Base-by-base conservation (phyloP, 495 filamentous ascomycete species). In the Penicillium macrosclerotiorum region DNA sequence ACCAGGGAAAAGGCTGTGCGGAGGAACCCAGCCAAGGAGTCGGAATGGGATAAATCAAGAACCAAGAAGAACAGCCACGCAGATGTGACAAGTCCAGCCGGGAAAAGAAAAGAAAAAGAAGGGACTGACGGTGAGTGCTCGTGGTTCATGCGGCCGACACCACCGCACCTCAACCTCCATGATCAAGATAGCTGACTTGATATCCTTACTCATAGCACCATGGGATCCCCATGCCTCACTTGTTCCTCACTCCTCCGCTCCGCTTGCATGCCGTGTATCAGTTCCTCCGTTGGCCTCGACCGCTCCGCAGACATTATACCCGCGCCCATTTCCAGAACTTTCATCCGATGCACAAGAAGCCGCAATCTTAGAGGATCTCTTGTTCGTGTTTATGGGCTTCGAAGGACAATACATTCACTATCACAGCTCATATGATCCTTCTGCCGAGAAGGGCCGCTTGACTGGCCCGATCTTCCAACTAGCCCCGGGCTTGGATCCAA, bases 341-440 rank as follows among this genome's bases (percentile, higher is more conserved):
- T 79, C 86, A 2, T 67, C 89, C 16, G 85, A 93, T 46, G 80
- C 74, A 6, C 93, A 98, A 60, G 93, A 98, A 66, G 77, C 79
- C 8, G 86, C 82, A 3, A 85, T 97, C 8, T 68, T 97, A 38
- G 91, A 96, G 52, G 93, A 98, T 55, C 68, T 98, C 16, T 64
- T 96, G 25, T 96, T 90, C 63, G 90, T 94, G 3, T 92, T 96
- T 52, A 96, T 97, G 92, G 93, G 93, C n/a, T 94, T 89, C 49
- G 93, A 98, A 68, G 93, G 93, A 20, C 90, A 95, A 63, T 96
- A 96, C 63, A 87, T 97, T 52, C 89, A 90, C 47, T 97, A 89
- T 54, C 75, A 76, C 27, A 81, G 82, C 43, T 77, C 80, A 2
- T 96, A 95, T 64, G 85, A 95, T 47, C 89, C 93, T 0, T 65